Evolutionary conservation across 148 eudicot genomes (phyloP).

Genomic region (Cornus kousa): DNA sequence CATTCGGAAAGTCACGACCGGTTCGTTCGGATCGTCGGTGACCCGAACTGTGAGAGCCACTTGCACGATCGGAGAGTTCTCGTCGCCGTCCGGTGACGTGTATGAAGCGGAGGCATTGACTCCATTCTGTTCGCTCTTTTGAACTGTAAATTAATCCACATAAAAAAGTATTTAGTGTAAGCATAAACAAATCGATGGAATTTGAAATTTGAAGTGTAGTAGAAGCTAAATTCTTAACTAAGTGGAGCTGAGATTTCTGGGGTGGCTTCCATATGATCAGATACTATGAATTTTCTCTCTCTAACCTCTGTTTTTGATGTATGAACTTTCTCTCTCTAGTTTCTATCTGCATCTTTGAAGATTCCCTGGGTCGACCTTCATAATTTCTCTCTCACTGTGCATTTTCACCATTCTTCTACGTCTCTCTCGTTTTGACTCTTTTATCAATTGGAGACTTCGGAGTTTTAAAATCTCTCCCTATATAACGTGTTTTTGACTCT

Average conservation of each 20-base stretch:
- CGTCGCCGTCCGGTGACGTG: background rate
- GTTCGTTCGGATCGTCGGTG: conserved; percentile 67
- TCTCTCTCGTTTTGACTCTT: too few species aligned
- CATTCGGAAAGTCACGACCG: conserved; percentile 73
- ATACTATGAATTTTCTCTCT: background rate
- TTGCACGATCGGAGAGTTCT: conserved; percentile 60
- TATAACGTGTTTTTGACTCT: too few species aligned
- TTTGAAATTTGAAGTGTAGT: background rate
- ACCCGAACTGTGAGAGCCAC: conserved; percentile 79
- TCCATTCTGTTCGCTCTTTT: background rate
- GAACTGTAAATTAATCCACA: conserved; percentile 22
- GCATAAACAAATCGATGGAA: background rate
- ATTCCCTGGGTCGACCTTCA: background rate
- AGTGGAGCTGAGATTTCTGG: conserved; percentile 46
- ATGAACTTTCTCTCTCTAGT: background rate
- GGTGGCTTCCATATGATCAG: conserved; percentile 10
- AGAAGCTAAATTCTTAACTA: conserved; percentile 28
- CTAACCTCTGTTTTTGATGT: background rate
- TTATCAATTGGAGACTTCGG: too few species aligned
- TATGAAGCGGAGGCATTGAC: conserved; percentile 17
- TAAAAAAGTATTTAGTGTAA: background rate
- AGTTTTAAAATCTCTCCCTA: too few species aligned
- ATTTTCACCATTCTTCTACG: too few species aligned
- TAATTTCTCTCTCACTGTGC: too few species aligned
- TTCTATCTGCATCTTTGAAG: background rate